phyloP scores from a whole-genome alignment of 306 rosid species.

The Abrus pulchellus region DNA sequence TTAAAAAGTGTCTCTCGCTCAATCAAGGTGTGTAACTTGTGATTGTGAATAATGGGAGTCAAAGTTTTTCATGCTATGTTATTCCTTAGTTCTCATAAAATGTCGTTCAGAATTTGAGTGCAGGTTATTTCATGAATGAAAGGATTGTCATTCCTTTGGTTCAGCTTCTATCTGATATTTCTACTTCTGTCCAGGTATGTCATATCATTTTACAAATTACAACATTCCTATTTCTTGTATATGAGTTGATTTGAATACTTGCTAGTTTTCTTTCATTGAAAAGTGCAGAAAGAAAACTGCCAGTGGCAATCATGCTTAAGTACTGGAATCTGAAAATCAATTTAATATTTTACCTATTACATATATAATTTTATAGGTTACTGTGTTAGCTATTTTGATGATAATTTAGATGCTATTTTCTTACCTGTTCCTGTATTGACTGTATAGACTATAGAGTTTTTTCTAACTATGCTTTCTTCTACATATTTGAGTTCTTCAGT shows the following conservation, averaged over 20 bases:
- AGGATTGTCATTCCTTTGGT: constrained; percentile 77
- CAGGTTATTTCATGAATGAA: constrained; percentile 91
- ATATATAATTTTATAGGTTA: neutral
- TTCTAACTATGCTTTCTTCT: neutral
- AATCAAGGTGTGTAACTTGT: constrained; percentile 73
- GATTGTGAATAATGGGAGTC: constrained; percentile 42
- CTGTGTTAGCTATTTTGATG: constrained; percentile 15
- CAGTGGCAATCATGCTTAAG: neutral
- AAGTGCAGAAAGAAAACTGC: neutral
- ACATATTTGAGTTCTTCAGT: constrained; percentile 15
- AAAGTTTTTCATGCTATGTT: constrained; percentile 28
- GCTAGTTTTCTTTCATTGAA: constrained; percentile 21
- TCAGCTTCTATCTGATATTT: constrained; percentile 79
- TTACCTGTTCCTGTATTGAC: neutral
- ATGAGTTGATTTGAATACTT: constrained; percentile 12
- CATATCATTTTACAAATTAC: neutral
- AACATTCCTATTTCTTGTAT: constrained; percentile 33
- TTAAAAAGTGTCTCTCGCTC: constrained; percentile 89
- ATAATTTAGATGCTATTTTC: constrained; percentile 25
- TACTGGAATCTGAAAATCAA: neutral
- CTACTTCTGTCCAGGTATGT: constrained; percentile 84
- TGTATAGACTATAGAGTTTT: constrained; percentile 4
- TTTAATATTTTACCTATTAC: neutral
- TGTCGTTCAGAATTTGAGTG: constrained; percentile 85
- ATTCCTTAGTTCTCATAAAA: constrained; percentile 52